Percentiles rank a stretch among this genome's conserved stretches.
Evolutionary conservation across 306 rosid genomes (phyloP).

Genomic region (Psophocarpus tetragonolobus): DNA sequence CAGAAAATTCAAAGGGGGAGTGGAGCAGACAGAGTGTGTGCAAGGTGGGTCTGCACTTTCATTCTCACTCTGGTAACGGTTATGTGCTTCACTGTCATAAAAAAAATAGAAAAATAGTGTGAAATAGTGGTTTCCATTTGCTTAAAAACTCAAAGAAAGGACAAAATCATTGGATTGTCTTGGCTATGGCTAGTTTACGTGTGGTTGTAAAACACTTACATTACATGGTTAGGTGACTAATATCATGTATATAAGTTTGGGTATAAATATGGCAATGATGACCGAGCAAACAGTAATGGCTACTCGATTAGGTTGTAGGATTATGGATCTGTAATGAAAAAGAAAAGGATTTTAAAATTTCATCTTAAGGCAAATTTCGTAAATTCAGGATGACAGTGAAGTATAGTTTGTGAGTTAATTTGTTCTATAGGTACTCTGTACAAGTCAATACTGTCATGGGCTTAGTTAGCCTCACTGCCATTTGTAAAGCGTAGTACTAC

Average conservation of each 20-base stretch:
- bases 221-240: background rate
- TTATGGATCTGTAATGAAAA: background rate
- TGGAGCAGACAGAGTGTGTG: background rate
- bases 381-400: too few relatives aligned
- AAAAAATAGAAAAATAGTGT: background rate
- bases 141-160: background rate
- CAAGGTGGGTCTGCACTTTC: background rate
- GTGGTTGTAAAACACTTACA: background rate
- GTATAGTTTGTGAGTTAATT: too few relatives aligned
- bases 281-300: background rate
- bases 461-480: too few relatives aligned
- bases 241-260: background rate
- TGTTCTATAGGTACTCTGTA: too few relatives aligned
- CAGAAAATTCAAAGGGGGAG: slow-evolving; percentile 1
- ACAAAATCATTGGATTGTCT: background rate
- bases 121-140: background rate
- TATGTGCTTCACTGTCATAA: background rate
- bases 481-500: too few relatives aligned
- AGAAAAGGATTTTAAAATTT: background rate
- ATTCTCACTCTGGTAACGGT: background rate
- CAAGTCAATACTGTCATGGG: too few relatives aligned
- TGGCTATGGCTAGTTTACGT: background rate
- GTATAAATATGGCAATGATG: background rate
- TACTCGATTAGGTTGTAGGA: background rate
- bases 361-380: background rate